Evolutionary conservation across 148 eudicot species (phyloP).

Genomic region (Vaccinium macrocarpon): DNA sequence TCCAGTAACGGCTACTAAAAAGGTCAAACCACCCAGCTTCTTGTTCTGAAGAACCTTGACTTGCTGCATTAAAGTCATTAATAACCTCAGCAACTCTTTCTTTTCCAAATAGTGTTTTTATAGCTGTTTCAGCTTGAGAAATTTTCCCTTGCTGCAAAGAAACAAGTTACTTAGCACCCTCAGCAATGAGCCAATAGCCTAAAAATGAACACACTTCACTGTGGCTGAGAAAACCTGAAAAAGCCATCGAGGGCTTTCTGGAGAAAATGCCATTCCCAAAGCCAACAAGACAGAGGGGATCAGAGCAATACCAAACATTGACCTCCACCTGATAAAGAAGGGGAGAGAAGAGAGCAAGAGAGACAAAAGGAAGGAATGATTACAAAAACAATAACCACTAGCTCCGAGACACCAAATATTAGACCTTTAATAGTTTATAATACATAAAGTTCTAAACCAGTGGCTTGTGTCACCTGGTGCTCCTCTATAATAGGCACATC

Average conservation of each 20-base stretch:
- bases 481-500: background rate
- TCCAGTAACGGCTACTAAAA: slow-evolving; percentile 73
- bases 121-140: slow-evolving; percentile 68
- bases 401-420: background rate
- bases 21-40: slow-evolving; percentile 98
- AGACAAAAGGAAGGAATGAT: background rate
- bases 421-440: background rate
- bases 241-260: slow-evolving; percentile 98
- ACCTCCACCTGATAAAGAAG: slow-evolving; percentile 72
- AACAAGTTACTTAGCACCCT: slow-evolving; percentile 5
- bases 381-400: background rate
- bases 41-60: slow-evolving; percentile 74
- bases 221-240: slow-evolving; percentile 56
- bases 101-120: slow-evolving; percentile 60
- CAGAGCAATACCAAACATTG: slow-evolving; percentile 85
- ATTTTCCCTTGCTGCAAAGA: slow-evolving; percentile 76
- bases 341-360: background rate
- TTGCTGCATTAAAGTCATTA: slow-evolving; percentile 61
- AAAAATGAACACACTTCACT: background rate
- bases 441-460: background rate
- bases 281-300: slow-evolving; percentile 83
- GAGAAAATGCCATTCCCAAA: slow-evolving; percentile 86
- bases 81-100: slow-evolving; percentile 81
- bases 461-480: background rate
- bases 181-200: background rate